Conservation (phyloP, 2,329 filamentous ascomycete species). For the Paracorniculantispora psalliotae region DNA sequence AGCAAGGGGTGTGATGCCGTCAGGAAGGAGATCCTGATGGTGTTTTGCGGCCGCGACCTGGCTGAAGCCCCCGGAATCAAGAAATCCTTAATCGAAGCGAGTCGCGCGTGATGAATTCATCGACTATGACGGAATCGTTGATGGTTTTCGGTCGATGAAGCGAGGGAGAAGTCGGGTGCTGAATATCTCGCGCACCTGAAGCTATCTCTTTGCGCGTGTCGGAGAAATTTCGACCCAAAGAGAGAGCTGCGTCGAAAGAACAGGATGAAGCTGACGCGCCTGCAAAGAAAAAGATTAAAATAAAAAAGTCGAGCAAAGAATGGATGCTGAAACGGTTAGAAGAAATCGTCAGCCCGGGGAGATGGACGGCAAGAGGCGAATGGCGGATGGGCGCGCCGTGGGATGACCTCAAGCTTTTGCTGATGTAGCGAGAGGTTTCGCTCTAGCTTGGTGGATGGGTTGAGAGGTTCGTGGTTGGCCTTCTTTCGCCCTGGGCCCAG, state of each 20-base stretch:
- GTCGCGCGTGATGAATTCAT: constrained; percentile 1
- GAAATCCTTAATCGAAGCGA: not conserved
- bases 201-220: not conserved
- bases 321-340: not conserved
- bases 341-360: not conserved
- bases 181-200: not conserved
- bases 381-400: not conserved
- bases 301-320: not conserved
- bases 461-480: not conserved
- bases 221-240: constrained; percentile 9
- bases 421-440: constrained; percentile 11
- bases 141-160: not conserved
- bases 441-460: constrained; percentile 9
- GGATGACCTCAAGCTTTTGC: constrained; percentile 8
- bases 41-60: not conserved
- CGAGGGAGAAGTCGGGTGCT: not conserved
- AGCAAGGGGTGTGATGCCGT: not conserved
- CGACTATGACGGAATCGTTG: not conserved
- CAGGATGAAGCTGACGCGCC: constrained; percentile 40
- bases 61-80: not conserved
- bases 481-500: not conserved
- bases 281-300: constrained; percentile 39
- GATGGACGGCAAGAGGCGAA: not conserved
- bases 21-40: not conserved
- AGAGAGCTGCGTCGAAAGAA: not conserved